These are phyloP conservation scores for Bonia amplexicaulis DNA, from an alignment of 176 grass and related monocot genomes.

Conservation along the genomic window DNA sequence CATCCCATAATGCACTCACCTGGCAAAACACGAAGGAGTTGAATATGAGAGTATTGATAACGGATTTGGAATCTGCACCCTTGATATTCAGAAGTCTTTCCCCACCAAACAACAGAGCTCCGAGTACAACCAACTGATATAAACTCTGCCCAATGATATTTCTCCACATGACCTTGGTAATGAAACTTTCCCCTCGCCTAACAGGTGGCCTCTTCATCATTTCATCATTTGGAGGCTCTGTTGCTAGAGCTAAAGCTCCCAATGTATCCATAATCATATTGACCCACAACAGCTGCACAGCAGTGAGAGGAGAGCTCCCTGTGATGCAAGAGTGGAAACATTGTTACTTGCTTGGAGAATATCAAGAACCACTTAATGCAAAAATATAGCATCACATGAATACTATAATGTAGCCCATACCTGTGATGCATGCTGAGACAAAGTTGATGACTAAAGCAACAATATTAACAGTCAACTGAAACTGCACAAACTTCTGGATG, in stretches of 20 bases:
- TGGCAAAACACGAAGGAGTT: slow-evolving; percentile 97
- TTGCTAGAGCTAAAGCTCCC: slow-evolving; percentile 88
- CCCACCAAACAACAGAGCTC: slow-evolving; percentile 67
- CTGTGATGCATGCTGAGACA: slow-evolving; percentile 74
- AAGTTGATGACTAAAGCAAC: slow-evolving; percentile 85
- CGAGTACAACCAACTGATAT: slow-evolving; percentile 77
- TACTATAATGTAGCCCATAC: slow-evolving; percentile 6
- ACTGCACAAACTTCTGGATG: slow-evolving; percentile 94
- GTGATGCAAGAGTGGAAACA: slow-evolving; percentile 9
- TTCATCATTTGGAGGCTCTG: slow-evolving; percentile 83
- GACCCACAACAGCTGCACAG: slow-evolving; percentile 93
- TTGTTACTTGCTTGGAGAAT: background rate
- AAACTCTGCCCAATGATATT: slow-evolving; percentile 89
- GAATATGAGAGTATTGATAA: slow-evolving; percentile 87
- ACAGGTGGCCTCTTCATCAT: slow-evolving; percentile 86
- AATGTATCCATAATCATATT: slow-evolving; percentile 99
- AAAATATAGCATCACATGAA: background rate
- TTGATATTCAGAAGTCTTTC: slow-evolving; percentile 61
- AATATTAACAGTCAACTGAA: slow-evolving; percentile 89
- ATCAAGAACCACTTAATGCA: background rate
- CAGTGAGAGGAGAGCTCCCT: slow-evolving; percentile 88
- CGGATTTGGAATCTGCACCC: slow-evolving; percentile 50
- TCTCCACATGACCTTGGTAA: slow-evolving; percentile 90
- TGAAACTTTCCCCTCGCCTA: slow-evolving; percentile 63
- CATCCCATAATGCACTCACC: slow-evolving; percentile 38